These are phyloP conservation scores for Syzygium oleosum DNA, from an alignment of 345 rosid species.

Conservation along the genomic window DNA sequence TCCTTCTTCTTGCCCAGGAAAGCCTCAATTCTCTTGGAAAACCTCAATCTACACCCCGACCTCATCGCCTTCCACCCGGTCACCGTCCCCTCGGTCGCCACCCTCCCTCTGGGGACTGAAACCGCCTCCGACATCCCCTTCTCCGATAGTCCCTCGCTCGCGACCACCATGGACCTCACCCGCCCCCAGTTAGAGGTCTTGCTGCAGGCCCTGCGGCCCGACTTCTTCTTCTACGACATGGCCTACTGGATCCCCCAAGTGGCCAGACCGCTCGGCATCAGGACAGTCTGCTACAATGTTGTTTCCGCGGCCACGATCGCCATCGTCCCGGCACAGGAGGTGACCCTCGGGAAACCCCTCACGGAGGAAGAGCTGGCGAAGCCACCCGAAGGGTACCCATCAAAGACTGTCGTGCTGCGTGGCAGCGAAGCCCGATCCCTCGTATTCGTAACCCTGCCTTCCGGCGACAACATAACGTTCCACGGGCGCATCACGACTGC, in stretches of 20 bases:
- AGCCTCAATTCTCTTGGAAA: conserved; percentile 23
- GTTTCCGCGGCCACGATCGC: conserved; percentile 54
- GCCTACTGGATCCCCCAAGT: conserved; percentile 57
- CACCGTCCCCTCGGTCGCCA: conserved; percentile 29
- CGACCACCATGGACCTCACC: conserved; percentile 51
- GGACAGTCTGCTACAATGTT: conserved; percentile 33
- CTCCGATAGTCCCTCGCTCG: conserved; percentile 25
- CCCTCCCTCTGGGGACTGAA: conserved; percentile 64
- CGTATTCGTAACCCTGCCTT: conserved; percentile 32
- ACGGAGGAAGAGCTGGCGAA: conserved; percentile 34
- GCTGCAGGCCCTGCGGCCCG: conserved; percentile 22
- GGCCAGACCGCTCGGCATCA: conserved; percentile 41
- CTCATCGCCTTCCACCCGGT: conserved; percentile 26
- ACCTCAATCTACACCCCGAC: conserved; percentile 25
- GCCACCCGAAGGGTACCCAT: conserved; percentile 59
- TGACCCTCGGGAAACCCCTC: conserved; percentile 15
- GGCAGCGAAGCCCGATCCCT: conserved; percentile 31
- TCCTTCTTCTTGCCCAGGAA: conserved; percentile 44
- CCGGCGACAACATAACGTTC: conserved; percentile 43
- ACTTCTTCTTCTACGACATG: conserved; percentile 37
- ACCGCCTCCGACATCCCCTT: conserved; percentile 67
- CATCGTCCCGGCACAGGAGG: conserved; percentile 34
- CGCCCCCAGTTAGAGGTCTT: conserved; percentile 40
- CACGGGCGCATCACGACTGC: conserved; percentile 29
- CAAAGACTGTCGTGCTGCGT: conserved; percentile 31